These are phyloP conservation scores for Coemansia sp. DNA, from an alignment of 192 early-diverging fungal species.

Conservation along the genomic window DNA sequence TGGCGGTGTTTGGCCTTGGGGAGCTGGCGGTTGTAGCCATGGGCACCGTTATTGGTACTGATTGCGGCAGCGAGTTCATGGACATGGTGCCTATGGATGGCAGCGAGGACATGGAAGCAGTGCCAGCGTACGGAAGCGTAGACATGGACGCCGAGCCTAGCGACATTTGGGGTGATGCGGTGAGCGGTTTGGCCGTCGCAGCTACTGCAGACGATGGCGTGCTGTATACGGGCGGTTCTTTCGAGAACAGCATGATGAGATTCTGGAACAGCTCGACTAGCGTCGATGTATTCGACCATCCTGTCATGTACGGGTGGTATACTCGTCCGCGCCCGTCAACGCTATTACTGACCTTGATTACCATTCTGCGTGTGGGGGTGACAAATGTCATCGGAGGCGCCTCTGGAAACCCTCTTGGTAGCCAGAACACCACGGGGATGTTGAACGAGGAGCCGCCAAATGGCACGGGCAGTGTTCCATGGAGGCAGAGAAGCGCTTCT, in stretches of 20 bases:
- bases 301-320: slow-evolving; percentile 80
- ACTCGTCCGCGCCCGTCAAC: slow-evolving; percentile 83
- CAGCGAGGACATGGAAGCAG: slow-evolving; percentile 19
- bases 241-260: slow-evolving; percentile 43
- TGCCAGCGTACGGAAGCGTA: slow-evolving; percentile 22
- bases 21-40: not conserved
- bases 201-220: slow-evolving; percentile 31
- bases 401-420: slow-evolving; percentile 79
- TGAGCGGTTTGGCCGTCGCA: slow-evolving; percentile 4
- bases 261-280: slow-evolving; percentile 33
- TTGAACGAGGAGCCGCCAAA: slow-evolving; percentile 83
- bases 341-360: slow-evolving; percentile 73
- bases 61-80: slow-evolving; percentile 26
- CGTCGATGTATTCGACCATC: slow-evolving; percentile 58
- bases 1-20: not conserved
- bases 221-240: slow-evolving; percentile 53
- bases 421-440: slow-evolving; percentile 88
- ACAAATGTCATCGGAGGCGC: slow-evolving; percentile 82
- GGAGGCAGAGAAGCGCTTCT: slow-evolving; percentile 74
- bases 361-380: slow-evolving; percentile 85
- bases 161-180: slow-evolving; percentile 5
- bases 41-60: slow-evolving; percentile 8
- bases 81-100: slow-evolving; percentile 23
- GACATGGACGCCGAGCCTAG: slow-evolving; percentile 32
- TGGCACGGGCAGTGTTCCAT: slow-evolving; percentile 85